Percentiles rank a stretch among this genome's conserved stretches.
These are phyloP conservation scores for Aspergillus haitiensis DNA, from an alignment of 495 filamentous ascomycete genomes.

Conservation along the genomic window DNA sequence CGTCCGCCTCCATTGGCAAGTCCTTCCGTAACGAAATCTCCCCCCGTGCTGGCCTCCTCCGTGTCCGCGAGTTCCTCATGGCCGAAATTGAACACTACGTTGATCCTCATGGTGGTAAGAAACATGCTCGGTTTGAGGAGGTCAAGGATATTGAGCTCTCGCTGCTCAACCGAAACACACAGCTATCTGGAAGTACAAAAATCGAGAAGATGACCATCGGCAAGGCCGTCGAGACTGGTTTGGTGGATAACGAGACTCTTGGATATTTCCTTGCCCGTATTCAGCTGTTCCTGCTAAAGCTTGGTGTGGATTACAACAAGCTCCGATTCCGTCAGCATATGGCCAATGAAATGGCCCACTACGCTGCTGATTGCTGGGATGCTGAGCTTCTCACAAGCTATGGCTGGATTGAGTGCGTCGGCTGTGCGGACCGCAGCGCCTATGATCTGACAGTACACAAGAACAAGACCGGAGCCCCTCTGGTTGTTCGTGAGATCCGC, in stretches of 20 bases:
- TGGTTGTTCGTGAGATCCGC: conserved; percentile 68
- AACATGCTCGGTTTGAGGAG: conserved; percentile 64
- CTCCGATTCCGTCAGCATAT: conserved; percentile 85
- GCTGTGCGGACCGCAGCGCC: conserved; percentile 79
- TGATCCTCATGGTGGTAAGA: conserved; percentile 69
- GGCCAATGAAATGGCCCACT: conserved; percentile 81
- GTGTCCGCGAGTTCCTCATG: conserved; percentile 73
- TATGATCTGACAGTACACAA: conserved; percentile 78
- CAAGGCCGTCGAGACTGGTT: conserved; percentile 63
- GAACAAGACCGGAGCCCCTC: conserved; percentile 75
- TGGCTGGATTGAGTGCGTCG: conserved; percentile 86
- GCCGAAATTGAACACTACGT: conserved; percentile 75
- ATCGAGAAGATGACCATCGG: conserved; percentile 62
- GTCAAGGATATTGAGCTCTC: conserved; percentile 62
- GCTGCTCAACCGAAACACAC: conserved; percentile 68
- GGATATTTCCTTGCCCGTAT: conserved; percentile 84
- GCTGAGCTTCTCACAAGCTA: conserved; percentile 75
- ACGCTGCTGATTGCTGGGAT: conserved; percentile 84
- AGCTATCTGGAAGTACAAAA: conserved; percentile 67
- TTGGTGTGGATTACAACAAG: conserved; percentile 70
- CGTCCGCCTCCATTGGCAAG: conserved; percentile 73
- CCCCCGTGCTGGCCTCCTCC: conserved; percentile 63
- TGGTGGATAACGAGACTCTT: conserved; percentile 84
- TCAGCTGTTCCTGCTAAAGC: conserved; percentile 66
- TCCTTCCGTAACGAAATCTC: conserved; percentile 76